Evolutionary conservation across 2,329 filamentous ascomycete species (phyloP), one percentile per base, ranked within the genome.

Genomic region (Periconia digitata): DNA sequence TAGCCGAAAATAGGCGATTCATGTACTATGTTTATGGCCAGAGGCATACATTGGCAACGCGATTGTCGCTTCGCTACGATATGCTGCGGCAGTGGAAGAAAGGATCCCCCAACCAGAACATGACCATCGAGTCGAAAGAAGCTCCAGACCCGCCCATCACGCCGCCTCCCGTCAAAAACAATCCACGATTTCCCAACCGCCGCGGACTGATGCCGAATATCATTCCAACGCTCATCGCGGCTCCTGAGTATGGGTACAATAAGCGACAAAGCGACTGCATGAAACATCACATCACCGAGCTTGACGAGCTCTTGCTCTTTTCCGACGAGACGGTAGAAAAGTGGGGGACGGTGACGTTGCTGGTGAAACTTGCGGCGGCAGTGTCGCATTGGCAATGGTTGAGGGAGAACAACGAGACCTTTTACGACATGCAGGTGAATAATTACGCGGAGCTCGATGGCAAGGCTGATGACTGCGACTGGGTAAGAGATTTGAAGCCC

Each of bases 301-400:
- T 69, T 20, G 65, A 69, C 23, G 18, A 32, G 3, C 56, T 56
- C 35, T 39, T 69, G 6, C 7, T 68, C 6, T 38, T 66, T 15
- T 46, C 15, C 0, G 60, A 66, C 36, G 54, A 58, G 7, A 46
- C 56, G 18, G 57, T 63, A 1, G 50, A 23, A 8, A 21, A 8
- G 1, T 66, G 60, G 63, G 46, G 43, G 8, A 43, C 44, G 15
- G 18, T 18, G 13, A 40, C 6, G 22, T 22, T 62, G 36, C 15
- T 60, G 8, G 35, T 38, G 0, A 54, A 41, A 44, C 29, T 53
- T 6, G 51, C 45, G 6, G 48, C 54, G 36, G 53, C 58, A 2
- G 29, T 62, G 1, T 17, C 63, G 49, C 54, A 59, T 21, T 68
- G 64, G 64, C 61, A 64, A 48, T 64, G 62, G 64, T 36, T 68